phyloP scores from a whole-genome alignment of 192 early-diverging fungal species.

The Rhizoclosmatium sp. region DNA sequence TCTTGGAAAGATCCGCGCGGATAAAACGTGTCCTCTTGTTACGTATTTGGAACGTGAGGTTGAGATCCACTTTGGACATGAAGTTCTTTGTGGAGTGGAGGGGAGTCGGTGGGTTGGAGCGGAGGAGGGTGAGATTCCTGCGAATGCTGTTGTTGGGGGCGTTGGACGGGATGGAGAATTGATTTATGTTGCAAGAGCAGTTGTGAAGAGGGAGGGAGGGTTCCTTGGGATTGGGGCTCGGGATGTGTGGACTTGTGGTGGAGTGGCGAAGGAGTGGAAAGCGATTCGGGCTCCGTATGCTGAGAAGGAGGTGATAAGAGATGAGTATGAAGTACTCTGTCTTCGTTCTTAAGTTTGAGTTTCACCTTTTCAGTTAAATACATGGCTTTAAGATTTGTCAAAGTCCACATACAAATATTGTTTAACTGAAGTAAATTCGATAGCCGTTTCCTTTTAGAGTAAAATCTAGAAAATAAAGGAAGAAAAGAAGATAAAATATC shows the following conservation, averaged over 20 bases:
- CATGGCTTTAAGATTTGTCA: too few species aligned
- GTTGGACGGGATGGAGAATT: slow-evolving; percentile 26
- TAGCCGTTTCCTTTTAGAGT: too few species aligned
- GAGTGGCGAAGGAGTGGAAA: neutral
- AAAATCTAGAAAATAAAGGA: too few species aligned
- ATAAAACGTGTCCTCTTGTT: slow-evolving; percentile 5
- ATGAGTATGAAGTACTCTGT: slow-evolving; percentile 26
- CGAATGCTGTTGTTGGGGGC: slow-evolving; percentile 16
- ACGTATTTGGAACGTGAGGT: slow-evolving; percentile 30
- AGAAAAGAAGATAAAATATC: too few species aligned
- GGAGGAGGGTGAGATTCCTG: slow-evolving; percentile 12
- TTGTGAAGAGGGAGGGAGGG: slow-evolving; percentile 2
- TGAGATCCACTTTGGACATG: slow-evolving; percentile 29
- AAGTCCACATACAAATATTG: too few species aligned
- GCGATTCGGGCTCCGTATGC: neutral
- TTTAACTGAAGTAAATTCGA: too few species aligned
- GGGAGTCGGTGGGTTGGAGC: neutral
- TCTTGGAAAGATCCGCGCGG: slow-evolving; percentile 23
- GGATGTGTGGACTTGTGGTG: neutral
- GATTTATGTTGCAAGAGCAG: slow-evolving; percentile 27
- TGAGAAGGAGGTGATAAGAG: slow-evolving; percentile 4
- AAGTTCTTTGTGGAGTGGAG: neutral
- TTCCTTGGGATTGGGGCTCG: slow-evolving; percentile 5
- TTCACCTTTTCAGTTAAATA: too few species aligned
- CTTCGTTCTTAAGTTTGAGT: neutral